These are phyloP conservation scores for Cucurbita pepo DNA, from an alignment of 306 rosid species.

Conservation along the genomic window DNA sequence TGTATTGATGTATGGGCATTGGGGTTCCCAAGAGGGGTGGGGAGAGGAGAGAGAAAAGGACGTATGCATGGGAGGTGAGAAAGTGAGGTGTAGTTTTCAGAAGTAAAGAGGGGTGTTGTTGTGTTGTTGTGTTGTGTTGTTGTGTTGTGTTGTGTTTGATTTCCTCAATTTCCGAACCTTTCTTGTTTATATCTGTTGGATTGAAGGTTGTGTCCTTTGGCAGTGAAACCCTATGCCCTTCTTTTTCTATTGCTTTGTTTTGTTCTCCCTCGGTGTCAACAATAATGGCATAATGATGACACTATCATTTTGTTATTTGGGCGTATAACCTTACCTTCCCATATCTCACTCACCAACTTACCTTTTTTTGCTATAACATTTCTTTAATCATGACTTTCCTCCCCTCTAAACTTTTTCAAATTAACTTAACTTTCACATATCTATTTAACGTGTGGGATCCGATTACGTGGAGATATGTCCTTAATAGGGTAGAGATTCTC, in stretches of 20 bases:
- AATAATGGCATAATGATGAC: not conserved
- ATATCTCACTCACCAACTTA: too few relatives aligned
- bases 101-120: conserved; percentile 17
- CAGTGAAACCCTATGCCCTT: too few relatives aligned
- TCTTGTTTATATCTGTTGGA: not conserved
- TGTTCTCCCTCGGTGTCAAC: not conserved
- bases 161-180: conserved; percentile 4
- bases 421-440: too few relatives aligned
- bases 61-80: conserved; percentile 85
- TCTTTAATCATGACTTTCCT: too few relatives aligned
- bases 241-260: too few relatives aligned
- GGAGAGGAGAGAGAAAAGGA: conserved; percentile 57
- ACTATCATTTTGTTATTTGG: not conserved
- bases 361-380: not conserved
- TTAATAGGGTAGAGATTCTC: too few relatives aligned
- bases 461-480: too few relatives aligned
- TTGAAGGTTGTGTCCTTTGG: not conserved
- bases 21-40: not conserved
- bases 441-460: too few relatives aligned
- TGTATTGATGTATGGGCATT: conserved; percentile 16
- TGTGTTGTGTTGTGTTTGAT: not conserved
- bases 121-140: not conserved
- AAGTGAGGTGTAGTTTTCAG: conserved; percentile 76
- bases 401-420: too few relatives aligned
- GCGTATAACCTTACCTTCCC: not conserved